Evolutionary conservation across 148 eudicot species (phyloP).

Genomic region (Silene conica): DNA sequence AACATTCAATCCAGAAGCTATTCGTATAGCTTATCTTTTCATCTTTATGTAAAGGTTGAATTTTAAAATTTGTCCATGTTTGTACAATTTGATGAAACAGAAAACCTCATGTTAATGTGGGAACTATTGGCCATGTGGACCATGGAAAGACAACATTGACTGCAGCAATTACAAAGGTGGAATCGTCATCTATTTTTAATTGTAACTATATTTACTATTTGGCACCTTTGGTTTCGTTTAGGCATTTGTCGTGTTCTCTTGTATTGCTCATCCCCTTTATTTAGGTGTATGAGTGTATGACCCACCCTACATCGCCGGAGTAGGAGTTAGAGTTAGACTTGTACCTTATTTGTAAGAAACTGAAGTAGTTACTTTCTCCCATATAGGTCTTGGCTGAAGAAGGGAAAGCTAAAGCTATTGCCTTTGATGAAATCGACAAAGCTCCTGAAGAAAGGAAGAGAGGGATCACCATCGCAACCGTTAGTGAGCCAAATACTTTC

Average conservation of each 20-base stretch:
- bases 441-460: constrained; percentile 98
- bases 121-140: constrained; percentile 96
- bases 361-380: constrained; percentile 2
- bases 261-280: neutral
- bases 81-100: constrained; percentile 34
- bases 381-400: constrained; percentile 73
- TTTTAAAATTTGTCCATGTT: neutral
- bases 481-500: constrained; percentile 25
- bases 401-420: constrained; percentile 91
- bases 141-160: constrained; percentile 97
- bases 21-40: neutral
- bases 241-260: neutral
- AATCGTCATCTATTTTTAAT: neutral
- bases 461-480: constrained; percentile 90
- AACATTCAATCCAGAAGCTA: neutral
- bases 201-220: neutral
- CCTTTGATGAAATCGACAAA: constrained; percentile 93
- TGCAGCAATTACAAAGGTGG: constrained; percentile 91
- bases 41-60: neutral
- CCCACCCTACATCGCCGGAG: no score
- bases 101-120: constrained; percentile 94
- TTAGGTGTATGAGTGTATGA: neutral
- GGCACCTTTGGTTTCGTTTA: neutral
- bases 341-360: neutral
- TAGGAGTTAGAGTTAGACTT: neutral